These are phyloP conservation scores for Lasiosphaeris hirsuta DNA, from an alignment of 495 filamentous ascomycete genomes.

Conservation along the genomic window DNA sequence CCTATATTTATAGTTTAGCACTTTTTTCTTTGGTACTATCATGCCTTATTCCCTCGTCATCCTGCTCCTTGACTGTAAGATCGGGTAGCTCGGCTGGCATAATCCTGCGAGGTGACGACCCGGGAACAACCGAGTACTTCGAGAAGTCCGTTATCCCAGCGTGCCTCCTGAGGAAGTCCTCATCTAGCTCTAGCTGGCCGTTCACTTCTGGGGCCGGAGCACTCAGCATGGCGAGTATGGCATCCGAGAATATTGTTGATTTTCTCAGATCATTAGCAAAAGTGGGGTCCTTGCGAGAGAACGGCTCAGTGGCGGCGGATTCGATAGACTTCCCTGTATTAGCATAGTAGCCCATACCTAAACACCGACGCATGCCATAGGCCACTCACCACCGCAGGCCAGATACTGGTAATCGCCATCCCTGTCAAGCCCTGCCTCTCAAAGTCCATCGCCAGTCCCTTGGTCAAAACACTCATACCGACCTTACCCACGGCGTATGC, in stretches of 20 bases:
- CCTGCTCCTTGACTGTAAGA: constrained; percentile 72
- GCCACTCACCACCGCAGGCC: constrained; percentile 67
- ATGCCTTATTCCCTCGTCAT: constrained; percentile 71
- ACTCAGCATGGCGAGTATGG: constrained; percentile 68
- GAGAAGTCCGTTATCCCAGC: constrained; percentile 69
- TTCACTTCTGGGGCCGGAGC: constrained; percentile 62
- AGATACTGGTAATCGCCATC: constrained; percentile 80
- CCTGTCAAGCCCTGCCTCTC: constrained; percentile 55
- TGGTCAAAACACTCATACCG: constrained; percentile 77
- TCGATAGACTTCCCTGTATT: constrained; percentile 54
- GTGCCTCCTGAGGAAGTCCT: constrained; percentile 71
- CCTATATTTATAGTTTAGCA: constrained; percentile 29
- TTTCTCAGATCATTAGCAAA: constrained; percentile 57
- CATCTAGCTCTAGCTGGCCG: constrained; percentile 70
- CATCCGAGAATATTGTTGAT: constrained; percentile 74
- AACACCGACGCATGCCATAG: neutral
- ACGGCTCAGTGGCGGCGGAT: constrained; percentile 63
- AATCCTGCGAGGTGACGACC: constrained; percentile 64
- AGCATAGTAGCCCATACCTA: neutral
- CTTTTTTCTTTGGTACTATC: constrained; percentile 54
- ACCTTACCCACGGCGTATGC: constrained; percentile 87
- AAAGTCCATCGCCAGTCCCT: constrained; percentile 82
- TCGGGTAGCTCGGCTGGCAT: constrained; percentile 74
- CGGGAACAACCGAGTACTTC: constrained; percentile 66
- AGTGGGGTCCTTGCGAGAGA: constrained; percentile 38